These are phyloP conservation scores for Mycogone perniciosa DNA, from an alignment of 2,329 filamentous ascomycete genomes.

Conservation along the genomic window DNA sequence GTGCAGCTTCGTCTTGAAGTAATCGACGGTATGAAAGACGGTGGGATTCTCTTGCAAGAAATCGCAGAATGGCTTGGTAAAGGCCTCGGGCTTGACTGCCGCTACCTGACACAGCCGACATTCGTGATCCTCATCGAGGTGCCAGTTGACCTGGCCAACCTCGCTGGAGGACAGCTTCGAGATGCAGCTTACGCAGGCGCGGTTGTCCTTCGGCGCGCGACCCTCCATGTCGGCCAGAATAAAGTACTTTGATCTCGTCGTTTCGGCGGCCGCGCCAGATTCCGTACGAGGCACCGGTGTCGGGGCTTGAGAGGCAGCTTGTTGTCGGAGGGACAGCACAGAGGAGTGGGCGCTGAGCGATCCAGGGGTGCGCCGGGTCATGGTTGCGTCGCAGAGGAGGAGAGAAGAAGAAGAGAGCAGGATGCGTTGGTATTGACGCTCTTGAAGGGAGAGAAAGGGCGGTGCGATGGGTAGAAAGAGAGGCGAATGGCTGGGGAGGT, in stretches of 20 bases:
- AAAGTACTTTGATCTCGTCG: conserved; percentile 38
- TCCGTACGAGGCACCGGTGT: conserved; percentile 20
- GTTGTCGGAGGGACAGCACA: conserved; percentile 39
- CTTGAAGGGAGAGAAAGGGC: neutral
- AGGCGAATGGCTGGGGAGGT: neutral
- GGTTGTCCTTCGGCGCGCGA: conserved; percentile 27
- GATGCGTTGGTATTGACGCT: neutral
- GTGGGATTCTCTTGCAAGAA: conserved; percentile 90
- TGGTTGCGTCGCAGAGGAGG: conserved; percentile 20
- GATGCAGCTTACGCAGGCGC: conserved; percentile 35
- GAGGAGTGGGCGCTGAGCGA: conserved; percentile 39
- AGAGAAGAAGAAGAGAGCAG: neutral
- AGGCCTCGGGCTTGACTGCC: conserved; percentile 52
- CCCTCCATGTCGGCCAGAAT: conserved; percentile 37
- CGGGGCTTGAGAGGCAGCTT: conserved; percentile 27
- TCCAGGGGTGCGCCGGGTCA: conserved; percentile 41
- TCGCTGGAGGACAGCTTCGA: conserved; percentile 25
- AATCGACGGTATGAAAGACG: conserved; percentile 80
- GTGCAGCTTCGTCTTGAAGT: conserved; percentile 67
- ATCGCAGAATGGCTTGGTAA: conserved; percentile 76
- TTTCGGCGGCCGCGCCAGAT: conserved; percentile 1
- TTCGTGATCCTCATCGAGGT: conserved; percentile 18
- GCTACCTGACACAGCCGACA: conserved; percentile 34
- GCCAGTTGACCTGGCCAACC: conserved; percentile 27
- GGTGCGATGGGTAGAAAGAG: neutral